phyloP scores from a whole-genome alignment of 176 grass and related monocot genomes.

The Oryza officinalis region DNA sequence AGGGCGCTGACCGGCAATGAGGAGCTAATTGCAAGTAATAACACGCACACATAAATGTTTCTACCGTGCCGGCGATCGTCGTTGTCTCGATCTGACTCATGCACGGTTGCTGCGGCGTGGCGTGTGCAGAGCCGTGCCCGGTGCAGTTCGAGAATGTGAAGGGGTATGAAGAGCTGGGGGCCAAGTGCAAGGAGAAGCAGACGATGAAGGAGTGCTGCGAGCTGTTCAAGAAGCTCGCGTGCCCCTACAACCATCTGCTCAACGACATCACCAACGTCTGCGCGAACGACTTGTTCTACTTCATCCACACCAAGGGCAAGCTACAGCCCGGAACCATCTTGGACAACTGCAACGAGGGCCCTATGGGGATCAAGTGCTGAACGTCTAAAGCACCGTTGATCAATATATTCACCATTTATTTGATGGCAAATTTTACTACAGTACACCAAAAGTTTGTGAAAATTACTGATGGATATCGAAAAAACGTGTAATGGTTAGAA shows the following conservation, averaged over 20 bases:
- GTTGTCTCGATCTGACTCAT: too few relatives aligned
- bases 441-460: too few relatives aligned
- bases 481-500: too few relatives aligned
- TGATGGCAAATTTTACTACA: too few relatives aligned
- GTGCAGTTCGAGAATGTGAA: constrained; percentile 1
- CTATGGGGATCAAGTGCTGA: constrained; percentile 13
- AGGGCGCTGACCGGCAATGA: too few relatives aligned
- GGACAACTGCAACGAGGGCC: constrained; percentile 1
- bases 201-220: constrained; percentile 7
- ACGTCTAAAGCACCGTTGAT: neutral
- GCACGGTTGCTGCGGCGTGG: neutral
- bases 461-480: too few relatives aligned
- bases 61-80: too few relatives aligned
- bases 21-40: too few relatives aligned
- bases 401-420: too few relatives aligned
- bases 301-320: constrained; percentile 12
- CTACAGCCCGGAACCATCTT: constrained; percentile 17
- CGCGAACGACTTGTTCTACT: constrained; percentile 24
- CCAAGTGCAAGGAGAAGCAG: neutral
- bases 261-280: constrained; percentile 27
- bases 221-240: constrained; percentile 11
- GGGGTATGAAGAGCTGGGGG: neutral
- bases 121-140: constrained; percentile 8
- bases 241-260: constrained; percentile 21
- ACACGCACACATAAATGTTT: too few relatives aligned